phyloP scores from a whole-genome alignment of 2,329 filamentous ascomycete species.

The Apiospora arundinis region DNA sequence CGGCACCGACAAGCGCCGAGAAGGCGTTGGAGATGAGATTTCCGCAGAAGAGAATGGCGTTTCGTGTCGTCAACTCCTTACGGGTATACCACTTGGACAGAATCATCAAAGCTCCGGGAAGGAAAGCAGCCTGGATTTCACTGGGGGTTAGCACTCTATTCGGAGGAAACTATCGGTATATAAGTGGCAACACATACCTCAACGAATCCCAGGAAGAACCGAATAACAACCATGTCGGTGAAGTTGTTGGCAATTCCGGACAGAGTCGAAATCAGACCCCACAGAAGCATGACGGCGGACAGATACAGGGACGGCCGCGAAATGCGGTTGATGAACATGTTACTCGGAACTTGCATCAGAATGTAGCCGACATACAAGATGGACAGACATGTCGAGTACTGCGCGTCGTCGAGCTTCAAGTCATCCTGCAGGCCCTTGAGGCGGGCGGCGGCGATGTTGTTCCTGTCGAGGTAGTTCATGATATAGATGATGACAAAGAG shows the following conservation, averaged over 20 bases:
- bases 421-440: slow-evolving; percentile 70
- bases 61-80: slow-evolving; percentile 59
- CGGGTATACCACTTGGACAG: slow-evolving; percentile 73
- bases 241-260: slow-evolving; percentile 60
- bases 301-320: slow-evolving; percentile 59
- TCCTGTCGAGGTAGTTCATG: slow-evolving; percentile 74
- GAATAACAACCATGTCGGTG: slow-evolving; percentile 58
- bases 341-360: slow-evolving; percentile 67
- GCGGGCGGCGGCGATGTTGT: slow-evolving; percentile 72
- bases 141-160: not conserved
- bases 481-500: slow-evolving; percentile 79
- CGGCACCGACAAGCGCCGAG: slow-evolving; percentile 63
- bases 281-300: slow-evolving; percentile 58
- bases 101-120: slow-evolving; percentile 68
- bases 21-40: slow-evolving; percentile 67
- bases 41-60: slow-evolving; percentile 64
- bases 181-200: slow-evolving; percentile 35
- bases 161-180: not conserved
- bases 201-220: slow-evolving; percentile 67
- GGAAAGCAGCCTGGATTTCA: slow-evolving; percentile 62
- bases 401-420: slow-evolving; percentile 49
- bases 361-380: slow-evolving; percentile 73
- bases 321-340: slow-evolving; percentile 62
- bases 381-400: slow-evolving; percentile 69
- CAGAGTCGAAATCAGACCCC: slow-evolving; percentile 65